Evolutionary conservation across 371 early-diverging fungal species (phyloP).

Genomic region (Mortierella sp.): DNA sequence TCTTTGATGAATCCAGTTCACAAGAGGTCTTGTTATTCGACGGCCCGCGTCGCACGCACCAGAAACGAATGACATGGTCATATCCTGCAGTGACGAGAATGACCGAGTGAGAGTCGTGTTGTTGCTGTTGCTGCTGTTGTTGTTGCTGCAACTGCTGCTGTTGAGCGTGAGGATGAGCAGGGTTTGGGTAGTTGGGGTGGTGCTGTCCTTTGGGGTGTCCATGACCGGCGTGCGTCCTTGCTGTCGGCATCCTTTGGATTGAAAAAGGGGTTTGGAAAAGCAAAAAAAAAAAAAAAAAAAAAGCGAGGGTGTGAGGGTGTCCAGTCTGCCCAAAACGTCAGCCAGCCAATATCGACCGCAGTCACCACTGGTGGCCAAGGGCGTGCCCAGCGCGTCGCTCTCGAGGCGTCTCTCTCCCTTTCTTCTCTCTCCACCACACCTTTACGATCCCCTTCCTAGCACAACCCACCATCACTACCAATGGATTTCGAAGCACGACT

Average conservation of each 20-base stretch:
- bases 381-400: neutral
- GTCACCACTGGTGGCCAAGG: neutral
- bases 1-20: no score
- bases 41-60: conserved; percentile 58
- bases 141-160: conserved; percentile 38
- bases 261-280: neutral
- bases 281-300: neutral
- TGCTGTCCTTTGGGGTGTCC: conserved; percentile 39
- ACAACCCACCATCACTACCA: neutral
- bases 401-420: neutral
- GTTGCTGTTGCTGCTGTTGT: conserved; percentile 58
- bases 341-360: neutral
- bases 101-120: conserved; percentile 78
- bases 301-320: neutral
- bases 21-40: no score
- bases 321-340: neutral
- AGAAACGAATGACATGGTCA: conserved; percentile 96
- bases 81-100: conserved; percentile 95
- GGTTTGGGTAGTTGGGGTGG: conserved; percentile 41
- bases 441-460: neutral
- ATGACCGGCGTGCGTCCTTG: conserved; percentile 33
- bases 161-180: conserved; percentile 30
- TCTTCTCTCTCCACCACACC: neutral
- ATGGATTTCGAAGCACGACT: conserved; percentile 43
- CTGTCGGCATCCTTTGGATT: conserved; percentile 32